Evolutionary conservation across 371 early-diverging fungal genomes (phyloP), one percentile per base, ranked within the genome.

Genomic region (Basidiobolus meristosporus): DNA sequence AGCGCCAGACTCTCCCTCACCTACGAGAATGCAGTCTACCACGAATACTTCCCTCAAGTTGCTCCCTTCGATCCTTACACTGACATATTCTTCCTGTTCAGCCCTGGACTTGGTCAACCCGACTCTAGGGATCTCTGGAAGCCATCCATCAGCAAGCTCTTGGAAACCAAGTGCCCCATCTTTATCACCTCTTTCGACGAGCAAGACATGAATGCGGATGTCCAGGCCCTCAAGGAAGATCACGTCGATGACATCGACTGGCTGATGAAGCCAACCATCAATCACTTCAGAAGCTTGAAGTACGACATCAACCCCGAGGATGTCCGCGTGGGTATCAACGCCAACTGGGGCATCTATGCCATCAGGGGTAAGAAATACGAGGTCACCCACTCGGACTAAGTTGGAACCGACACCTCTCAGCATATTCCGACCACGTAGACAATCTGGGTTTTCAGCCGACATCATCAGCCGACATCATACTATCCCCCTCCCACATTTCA

Each of bases 321-420:
- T 49, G 54, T 85, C 43, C 58, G 78, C 39, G 71, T 78, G 46
- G 70, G 65, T 30, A 73, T 78, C 15, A 70, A 68, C 47, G 72
- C 82, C 43, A 85, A 85, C 53, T 77, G 77, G 74, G 79, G 79
- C 30, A 72, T 85, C 42, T 83, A 78, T 65, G 81, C 71, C 28
- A 72, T 85, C 51, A 74, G 86, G 44, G 86, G 83, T 36, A 79
- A 83, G 52, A 66, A 71, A 33, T 85, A 85, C 54, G 86, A 85
- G 57, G 77, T 85, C 9, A 36, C 16, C 11, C 21, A 11, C 12
- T 17, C 36, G 16, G 36, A 36, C 5, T 16, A 36, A 10, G 36
- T 19, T 11, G 36, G 19, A n/a, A n/a, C n/a, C 9, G 3, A 26
- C 9, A 26, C 26, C 3, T 26, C 26, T 26, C 26, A 26, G 26